Base-by-base conservation (phyloP, 768 basidiomycete species). In the Pulveroboletus sp. region DNA sequence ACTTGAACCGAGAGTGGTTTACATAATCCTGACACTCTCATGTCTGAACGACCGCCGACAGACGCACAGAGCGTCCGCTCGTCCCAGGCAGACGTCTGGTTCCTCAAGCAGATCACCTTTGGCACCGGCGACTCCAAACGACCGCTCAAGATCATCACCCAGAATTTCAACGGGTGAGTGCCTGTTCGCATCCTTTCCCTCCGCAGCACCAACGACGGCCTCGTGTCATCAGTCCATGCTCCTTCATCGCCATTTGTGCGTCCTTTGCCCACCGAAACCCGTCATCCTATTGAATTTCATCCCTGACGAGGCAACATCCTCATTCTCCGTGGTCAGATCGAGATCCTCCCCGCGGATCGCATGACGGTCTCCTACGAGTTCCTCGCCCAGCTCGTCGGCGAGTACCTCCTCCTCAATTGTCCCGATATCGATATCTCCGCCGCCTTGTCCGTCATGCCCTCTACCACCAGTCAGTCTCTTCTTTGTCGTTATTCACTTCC, bases 221-320 rank as follows among this genome's bases (percentile, higher is more conserved):
- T 42, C 34, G 34, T 35, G 11, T 42, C 16, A 16, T 7, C n/a
- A 93, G 92, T 9, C 91, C 92, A 9, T 94, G 92, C 62, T 92
- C 89, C 0, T 88, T 94, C 56, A 90, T 94, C 58, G 92, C 91
- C 23, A 87, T 93, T 50, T 93, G 89, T 89, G 61, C 58, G 40
- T 62, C 30, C 11, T 0, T 31, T 34, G 19, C 20, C 29, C n/a
- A 2, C 39, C 17, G 3, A 24, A 17, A 6, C 24, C 36, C 8
- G 19, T 20, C 19, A 6, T 26, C 29, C 13, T 5, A 6, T 6
- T 16, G 22, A 4, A 7, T 26, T 10, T 7, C 16, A n/a, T n/a
- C n/a, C n/a, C n/a, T n/a, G n/a, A n/a, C n/a, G n/a, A 88, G 89
- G 89, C 70, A 96, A 96, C 63, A 89, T 93, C 43, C 78, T 95